These are phyloP conservation scores for Glutinoglossum americanum DNA, from an alignment of 495 filamentous ascomycete species.

Conservation along the genomic window DNA sequence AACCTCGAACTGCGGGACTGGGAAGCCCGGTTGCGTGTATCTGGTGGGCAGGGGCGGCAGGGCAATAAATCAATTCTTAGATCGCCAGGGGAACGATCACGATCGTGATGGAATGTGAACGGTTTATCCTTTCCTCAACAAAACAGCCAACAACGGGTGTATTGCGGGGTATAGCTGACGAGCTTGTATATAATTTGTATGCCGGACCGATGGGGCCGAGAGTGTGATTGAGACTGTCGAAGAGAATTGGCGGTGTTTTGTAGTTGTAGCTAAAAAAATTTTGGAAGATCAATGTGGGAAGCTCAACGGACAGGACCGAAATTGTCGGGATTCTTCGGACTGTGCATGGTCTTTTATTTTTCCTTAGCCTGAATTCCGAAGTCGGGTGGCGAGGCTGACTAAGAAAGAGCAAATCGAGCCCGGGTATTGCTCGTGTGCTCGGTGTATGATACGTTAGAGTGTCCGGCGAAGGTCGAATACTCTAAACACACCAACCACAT, in stretches of 20 bases:
- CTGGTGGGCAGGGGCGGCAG: not conserved
- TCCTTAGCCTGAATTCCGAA: not conserved
- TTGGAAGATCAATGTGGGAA: not conserved
- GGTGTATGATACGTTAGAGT: no score
- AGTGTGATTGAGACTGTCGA: not conserved
- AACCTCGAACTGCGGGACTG: not conserved
- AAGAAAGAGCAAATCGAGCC: not conserved
- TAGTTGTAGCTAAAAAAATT: not conserved
- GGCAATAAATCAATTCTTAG: not conserved
- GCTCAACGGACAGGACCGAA: not conserved
- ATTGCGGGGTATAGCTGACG: not conserved
- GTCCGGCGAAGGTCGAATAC: no score
- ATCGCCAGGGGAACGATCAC: not conserved
- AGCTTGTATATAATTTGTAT: not conserved
- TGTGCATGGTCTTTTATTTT: not conserved
- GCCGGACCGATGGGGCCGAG: not conserved
- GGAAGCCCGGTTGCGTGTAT: not conserved
- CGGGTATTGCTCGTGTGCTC: no score
- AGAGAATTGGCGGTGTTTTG: not conserved
- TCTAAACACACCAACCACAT: no score
- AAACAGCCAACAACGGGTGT: not conserved
- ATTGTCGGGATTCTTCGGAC: not conserved
- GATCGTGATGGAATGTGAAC: not conserved
- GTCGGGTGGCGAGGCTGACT: not conserved
- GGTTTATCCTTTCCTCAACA: not conserved